Evolutionary conservation across 1,284 basidiomycete species (phyloP), one percentile per base, ranked within the genome.

Genomic region (Malassezia sp.): DNA sequence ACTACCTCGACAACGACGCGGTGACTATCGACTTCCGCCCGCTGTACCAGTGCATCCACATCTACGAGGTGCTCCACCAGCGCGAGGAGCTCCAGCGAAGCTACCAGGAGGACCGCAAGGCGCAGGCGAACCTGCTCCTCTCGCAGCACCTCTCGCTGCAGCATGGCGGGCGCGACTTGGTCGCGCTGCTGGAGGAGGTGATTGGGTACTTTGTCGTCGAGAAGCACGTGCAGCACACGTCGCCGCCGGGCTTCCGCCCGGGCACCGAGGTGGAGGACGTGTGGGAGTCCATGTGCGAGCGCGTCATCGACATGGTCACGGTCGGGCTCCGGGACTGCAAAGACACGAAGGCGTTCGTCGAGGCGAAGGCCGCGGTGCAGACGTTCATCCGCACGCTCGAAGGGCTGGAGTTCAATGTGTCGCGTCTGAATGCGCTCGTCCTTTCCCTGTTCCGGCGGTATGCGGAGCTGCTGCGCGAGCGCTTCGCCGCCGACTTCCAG

Each of bases 141-240:
- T 87, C 88, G 4, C 75, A 75, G 21, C 71, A 73, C 3, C 56
- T 74, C 5, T 68, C 71, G 0, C 72, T 74, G 10, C 64, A 72
- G 12, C 5, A 70, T 72, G 1, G 60, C 68, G 27, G 42, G 33
- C 17, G 41, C 29, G n/a, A 52, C 43, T 14, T 63, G 59, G 27
- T 61, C 56, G 48, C 54, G 4, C 36, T 70, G 21, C 49, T 70
- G 2, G 83, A 95, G 71, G 86, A 96, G 71, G 86, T 96, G 52
- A 84, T 90, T n/a, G 93, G 93, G 0, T 99, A 95, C 73, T 97
- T 99, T 74, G 87, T 97, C 49, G 83, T 97, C 54, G 93, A 99
- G 71, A 82, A 80, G 5, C 84, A 95, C 64, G 90, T 99, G 0
- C 77, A 96, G 5, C 79, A 83, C 57, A 88, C 87, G 0, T 87